Evolutionary conservation across 495 filamentous ascomycete genomes (phyloP).

Genomic region (Penicillium diatomitis): DNA sequence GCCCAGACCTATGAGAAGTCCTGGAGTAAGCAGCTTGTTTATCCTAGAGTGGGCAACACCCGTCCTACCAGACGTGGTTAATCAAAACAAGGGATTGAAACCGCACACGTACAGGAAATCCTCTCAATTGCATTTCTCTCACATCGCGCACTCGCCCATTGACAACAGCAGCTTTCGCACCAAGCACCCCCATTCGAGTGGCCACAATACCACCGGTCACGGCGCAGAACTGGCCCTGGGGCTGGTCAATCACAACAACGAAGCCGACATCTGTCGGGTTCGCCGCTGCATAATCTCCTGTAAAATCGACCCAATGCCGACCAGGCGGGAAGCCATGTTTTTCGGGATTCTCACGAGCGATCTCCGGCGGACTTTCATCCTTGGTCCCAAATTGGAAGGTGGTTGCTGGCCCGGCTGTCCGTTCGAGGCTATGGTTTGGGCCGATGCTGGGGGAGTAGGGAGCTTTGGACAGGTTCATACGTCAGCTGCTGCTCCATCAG

Average conservation of each 20-base stretch:
- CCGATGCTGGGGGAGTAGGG: conserved; percentile 27
- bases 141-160: conserved; percentile 57
- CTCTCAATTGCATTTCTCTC: conserved; percentile 36
- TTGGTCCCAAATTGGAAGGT: conserved; percentile 57
- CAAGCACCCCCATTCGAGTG: conserved; percentile 46
- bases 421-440: conserved; percentile 22
- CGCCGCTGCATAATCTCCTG: conserved; percentile 12
- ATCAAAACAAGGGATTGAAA: background rate
- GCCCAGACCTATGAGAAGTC: conserved; percentile 42
- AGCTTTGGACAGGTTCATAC: conserved; percentile 3
- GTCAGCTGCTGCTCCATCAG: too few species aligned
- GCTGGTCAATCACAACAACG: conserved; percentile 53
- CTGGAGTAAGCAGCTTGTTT: too few species aligned
- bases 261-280: conserved; percentile 33
- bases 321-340: conserved; percentile 29
- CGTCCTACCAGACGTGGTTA: too few species aligned
- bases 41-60: too few species aligned
- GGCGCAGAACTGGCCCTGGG: conserved; percentile 49
- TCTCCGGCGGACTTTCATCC: conserved; percentile 14
- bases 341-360: conserved; percentile 16
- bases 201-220: conserved; percentile 64
- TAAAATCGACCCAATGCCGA: conserved; percentile 53
- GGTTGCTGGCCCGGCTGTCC: conserved; percentile 48
- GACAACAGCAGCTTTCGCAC: conserved; percentile 47
- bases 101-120: conserved; percentile 35